Conservation (phyloP, 306 rosid genomes). For the Luffa acutangula region DNA sequence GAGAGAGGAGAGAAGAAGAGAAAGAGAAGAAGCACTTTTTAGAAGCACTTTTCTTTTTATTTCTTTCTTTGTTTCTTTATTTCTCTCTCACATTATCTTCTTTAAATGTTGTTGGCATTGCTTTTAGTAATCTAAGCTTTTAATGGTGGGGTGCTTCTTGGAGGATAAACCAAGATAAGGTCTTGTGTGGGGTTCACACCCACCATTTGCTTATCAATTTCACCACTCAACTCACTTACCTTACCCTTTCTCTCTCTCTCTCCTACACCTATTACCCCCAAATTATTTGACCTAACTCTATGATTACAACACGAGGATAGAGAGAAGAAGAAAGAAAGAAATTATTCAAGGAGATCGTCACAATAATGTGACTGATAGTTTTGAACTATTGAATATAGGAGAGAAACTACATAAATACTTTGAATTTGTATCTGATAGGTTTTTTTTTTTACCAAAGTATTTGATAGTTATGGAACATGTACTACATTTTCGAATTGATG, state of each 20-base stretch:
- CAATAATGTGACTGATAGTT: no score
- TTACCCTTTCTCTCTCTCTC: background rate
- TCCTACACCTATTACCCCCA: background rate
- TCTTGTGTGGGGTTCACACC: constrained; percentile 51
- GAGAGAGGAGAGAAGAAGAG: background rate
- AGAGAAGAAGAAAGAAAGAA: no score
- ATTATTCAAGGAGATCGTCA: no score
- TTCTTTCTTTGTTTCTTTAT: background rate
- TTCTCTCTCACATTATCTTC: constrained; percentile 12
- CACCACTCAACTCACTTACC: background rate
- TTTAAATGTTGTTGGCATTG: constrained; percentile 7
- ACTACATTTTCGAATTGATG: no score
- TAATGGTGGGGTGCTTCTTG: constrained; percentile 36
- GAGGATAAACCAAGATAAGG: constrained; percentile 67
- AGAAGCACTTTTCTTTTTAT: background rate
- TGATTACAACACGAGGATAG: no score
- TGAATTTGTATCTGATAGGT: no score
- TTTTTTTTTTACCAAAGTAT: no score
- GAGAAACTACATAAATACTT: no score
- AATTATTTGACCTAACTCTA: background rate
- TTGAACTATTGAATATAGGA: no score
- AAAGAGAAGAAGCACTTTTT: background rate
- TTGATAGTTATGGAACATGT: no score
- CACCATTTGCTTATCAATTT: constrained; percentile 5
- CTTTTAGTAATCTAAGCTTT: constrained; percentile 19